Evolutionary conservation across 306 rosid species (phyloP), one percentile per base, ranked within the genome.

Genomic region (Vigna radiata): DNA sequence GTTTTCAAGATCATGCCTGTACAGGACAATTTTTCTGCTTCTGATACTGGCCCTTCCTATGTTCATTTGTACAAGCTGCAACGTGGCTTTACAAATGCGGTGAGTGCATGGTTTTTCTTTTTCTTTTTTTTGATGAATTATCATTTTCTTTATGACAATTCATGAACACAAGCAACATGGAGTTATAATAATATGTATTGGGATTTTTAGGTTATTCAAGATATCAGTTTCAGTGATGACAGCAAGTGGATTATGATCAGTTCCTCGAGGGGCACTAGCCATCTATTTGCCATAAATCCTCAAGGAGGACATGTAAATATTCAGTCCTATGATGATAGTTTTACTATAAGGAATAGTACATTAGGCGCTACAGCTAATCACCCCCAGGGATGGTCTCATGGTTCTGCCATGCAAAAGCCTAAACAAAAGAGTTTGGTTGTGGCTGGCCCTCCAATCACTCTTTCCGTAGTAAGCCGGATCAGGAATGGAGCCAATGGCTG

Each of bases 211-310:
- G 93, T 93, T 75, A 96, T 96, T 82, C 98, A 91, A 83, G 98
- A 96, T 81, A 91, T 96, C 41, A 96, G 96, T 86, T 96, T 96
- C 77, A 92, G 99, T 70, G 79, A 83, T 18, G 99, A 92, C 87
- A 96, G 99, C 89, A 92, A 86, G 87, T 96, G 99, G 99, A 91
- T 96, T 82, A 87, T 96, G 97, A 90, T 96, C 77, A 92, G 98
- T 83, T 96, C 99, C 70, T 96, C 97, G 48, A 87, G 98, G 86
- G 99, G 99, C 60, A 96, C 99, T 23, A 86, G 88, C 87, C 99
- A 96, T 85, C 78, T 96, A 52, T 96, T 92, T 88, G 91, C 99
- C 36, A 88, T 96, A 82, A 96, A 91, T 87, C 97, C 98, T 82
- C 78, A 79, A 72, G 98, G 98, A 66, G 99, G 96, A 84, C 66